Evolutionary conservation across 2,329 filamentous ascomycete species (phyloP), one percentile per base, ranked within the genome.

Genomic region (Ploettnerulaceae sp.): DNA sequence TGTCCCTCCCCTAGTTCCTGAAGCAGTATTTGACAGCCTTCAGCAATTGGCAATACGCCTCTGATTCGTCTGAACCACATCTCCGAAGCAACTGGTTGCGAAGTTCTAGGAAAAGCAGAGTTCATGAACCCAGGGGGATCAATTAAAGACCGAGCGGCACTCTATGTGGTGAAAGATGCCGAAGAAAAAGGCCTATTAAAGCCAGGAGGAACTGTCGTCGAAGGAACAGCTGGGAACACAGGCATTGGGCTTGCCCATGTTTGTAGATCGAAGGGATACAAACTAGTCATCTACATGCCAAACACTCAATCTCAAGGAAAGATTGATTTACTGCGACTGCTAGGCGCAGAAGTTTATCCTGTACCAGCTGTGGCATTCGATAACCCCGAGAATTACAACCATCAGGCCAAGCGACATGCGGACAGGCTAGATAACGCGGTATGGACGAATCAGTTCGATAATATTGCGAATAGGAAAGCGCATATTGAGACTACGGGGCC

Each of bases 371-470:
- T 97, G 12, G 84, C 93, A 3, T 97, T 95, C 63, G 90, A 97
- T 54, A 88, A 97, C 71, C 88, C 89, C 12, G 74, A 89, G 34
- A 98, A 98, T 71, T 98, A 97, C 76, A 98, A 98, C 71, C 91
- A 97, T 70, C 91, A 95, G 73, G 93, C 93, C 4, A 78, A 77
- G 49, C 75, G 91, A 32, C 91, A 97, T 68, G 93, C 93, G n/a
- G 89, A 93, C 66, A 67, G 74, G 2, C 70, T 94, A 38, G 83
- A 88, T 12, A 93, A 93, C 61, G 89, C 91, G 7, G 90, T 97
- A 11, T 98, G 93, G 93, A 98, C 93, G 34, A 94, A 98, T 69
- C 93, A 98, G 71, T 98, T 98, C 70, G 93, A 98, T 67, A 98
- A 98, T 72, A 82, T 77, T 42, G 93, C 93, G 43, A 98, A 98